Evolutionary conservation across 345 rosid species (phyloP).

Genomic region (Odontarrhena argentea): DNA sequence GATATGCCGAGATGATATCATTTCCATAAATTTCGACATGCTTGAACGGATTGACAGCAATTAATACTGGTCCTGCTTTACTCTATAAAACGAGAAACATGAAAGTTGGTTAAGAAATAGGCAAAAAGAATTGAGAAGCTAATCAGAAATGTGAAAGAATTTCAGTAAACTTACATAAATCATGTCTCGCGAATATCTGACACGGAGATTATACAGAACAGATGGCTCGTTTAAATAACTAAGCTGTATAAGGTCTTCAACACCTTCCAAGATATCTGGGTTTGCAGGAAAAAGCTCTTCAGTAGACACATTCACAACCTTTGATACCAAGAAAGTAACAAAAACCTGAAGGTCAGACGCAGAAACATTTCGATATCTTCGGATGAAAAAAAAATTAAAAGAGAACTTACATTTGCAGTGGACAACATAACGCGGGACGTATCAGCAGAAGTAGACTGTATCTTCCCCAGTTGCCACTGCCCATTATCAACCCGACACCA

Average conservation of each 20-base stretch:
- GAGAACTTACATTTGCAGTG: constrained; percentile 64
- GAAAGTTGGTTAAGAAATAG: constrained; percentile 26
- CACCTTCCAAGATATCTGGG: constrained; percentile 86
- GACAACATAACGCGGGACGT: constrained; percentile 63
- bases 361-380: constrained; percentile 26
- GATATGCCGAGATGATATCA: constrained; percentile 57
- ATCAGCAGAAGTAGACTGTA: constrained; percentile 73
- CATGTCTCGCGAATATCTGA: constrained; percentile 73
- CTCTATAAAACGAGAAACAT: constrained; percentile 52
- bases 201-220: constrained; percentile 77
- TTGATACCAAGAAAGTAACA: constrained; percentile 34
- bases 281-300: constrained; percentile 89
- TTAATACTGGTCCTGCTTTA: constrained; percentile 91
- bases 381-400: constrained; percentile 12
- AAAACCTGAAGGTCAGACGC: constrained; percentile 7
- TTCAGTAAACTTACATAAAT: constrained; percentile 74
- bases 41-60: constrained; percentile 91
- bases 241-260: constrained; percentile 87
- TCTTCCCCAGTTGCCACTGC: constrained; percentile 75
- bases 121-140: constrained; percentile 4
- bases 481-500: constrained; percentile 75
- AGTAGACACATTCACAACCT: constrained; percentile 78
- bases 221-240: constrained; percentile 96
- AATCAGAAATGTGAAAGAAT: constrained; percentile 1
- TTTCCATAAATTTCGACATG: constrained; percentile 63